Conservation (phyloP, 371 early-diverging fungal species). For the Apophysomyces trapeziformis region DNA sequence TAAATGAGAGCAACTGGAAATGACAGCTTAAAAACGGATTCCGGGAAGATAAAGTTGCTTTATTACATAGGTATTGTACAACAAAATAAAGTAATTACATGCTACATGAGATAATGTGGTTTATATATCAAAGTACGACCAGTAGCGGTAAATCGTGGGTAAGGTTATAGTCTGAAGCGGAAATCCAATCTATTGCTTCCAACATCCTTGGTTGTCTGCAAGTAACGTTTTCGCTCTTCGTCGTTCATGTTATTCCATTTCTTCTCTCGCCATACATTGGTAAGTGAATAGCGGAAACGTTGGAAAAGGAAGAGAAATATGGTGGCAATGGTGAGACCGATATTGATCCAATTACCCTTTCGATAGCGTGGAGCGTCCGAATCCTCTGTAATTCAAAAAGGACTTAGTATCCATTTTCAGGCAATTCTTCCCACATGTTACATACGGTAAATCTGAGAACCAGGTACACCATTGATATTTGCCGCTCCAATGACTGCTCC, state of each 20-base stretch:
- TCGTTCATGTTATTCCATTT: conserved; percentile 40
- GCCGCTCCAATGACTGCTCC: conserved; percentile 49
- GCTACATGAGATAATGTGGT: too few species aligned
- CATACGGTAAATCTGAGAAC: conserved; percentile 41
- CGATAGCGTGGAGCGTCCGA: conserved; percentile 46
- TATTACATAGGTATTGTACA: too few species aligned
- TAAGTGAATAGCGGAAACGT: conserved; percentile 33
- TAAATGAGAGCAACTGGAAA: too few species aligned
- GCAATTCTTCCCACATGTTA: not conserved
- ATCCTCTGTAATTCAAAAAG: conserved; percentile 18
- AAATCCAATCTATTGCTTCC: conserved; percentile 49
- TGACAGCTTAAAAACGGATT: too few species aligned
- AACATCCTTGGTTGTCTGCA: conserved; percentile 30
- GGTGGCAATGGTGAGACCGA: conserved; percentile 24
- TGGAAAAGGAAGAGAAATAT: conserved; percentile 25
- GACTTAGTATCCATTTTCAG: too few species aligned
- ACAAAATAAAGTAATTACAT: too few species aligned
- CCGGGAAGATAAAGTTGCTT: too few species aligned
- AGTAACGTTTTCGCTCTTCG: conserved; percentile 32
- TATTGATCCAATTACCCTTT: conserved; percentile 44
- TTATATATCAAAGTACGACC: too few species aligned
- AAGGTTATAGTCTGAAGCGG: conserved; percentile 17
- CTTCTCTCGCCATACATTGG: conserved; percentile 29
- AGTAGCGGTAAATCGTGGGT: not conserved
- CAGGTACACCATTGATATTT: conserved; percentile 48